These are phyloP conservation scores for Cladosporium austrohemisphaericum DNA, from an alignment of 2,329 filamentous ascomycete species.

Conservation along the genomic window DNA sequence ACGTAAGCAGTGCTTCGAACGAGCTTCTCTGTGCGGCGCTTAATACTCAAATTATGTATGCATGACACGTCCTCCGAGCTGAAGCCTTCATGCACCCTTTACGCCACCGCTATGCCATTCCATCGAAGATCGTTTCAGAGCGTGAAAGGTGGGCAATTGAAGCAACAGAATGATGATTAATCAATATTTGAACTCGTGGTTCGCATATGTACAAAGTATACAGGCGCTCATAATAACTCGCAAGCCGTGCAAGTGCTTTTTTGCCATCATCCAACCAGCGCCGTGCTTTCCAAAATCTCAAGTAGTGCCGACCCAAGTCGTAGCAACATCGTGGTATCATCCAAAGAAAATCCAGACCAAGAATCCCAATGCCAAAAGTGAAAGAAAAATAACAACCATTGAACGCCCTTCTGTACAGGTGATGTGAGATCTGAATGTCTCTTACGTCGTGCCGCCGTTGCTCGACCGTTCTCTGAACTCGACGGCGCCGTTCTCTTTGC, in stretches of 20 bases:
- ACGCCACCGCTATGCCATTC: neutral
- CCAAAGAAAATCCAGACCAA: neutral
- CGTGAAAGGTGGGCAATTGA: too few species aligned
- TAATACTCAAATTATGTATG: too few species aligned
- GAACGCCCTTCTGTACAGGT: neutral
- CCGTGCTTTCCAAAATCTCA: neutral
- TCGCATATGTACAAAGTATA: neutral
- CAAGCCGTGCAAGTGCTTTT: neutral
- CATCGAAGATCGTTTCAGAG: too few species aligned
- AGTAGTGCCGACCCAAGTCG: neutral
- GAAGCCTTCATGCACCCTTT: too few species aligned
- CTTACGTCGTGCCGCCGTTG: neutral
- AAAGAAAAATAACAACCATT: neutral
- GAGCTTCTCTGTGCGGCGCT: too few species aligned
- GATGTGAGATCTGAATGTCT: neutral
- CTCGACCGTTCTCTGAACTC: conserved; percentile 25
- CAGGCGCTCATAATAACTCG: neutral
- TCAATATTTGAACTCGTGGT: too few species aligned
- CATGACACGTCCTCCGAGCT: too few species aligned
- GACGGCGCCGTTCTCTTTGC: conserved; percentile 19
- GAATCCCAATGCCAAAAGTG: neutral
- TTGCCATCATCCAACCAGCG: neutral
- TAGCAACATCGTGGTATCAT: conserved; percentile 8
- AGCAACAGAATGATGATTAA: too few species aligned
- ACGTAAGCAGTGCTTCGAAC: too few species aligned